Evolutionary conservation across 2,329 filamentous ascomycete genomes (phyloP).

Genomic region (Ilyonectria sp.): DNA sequence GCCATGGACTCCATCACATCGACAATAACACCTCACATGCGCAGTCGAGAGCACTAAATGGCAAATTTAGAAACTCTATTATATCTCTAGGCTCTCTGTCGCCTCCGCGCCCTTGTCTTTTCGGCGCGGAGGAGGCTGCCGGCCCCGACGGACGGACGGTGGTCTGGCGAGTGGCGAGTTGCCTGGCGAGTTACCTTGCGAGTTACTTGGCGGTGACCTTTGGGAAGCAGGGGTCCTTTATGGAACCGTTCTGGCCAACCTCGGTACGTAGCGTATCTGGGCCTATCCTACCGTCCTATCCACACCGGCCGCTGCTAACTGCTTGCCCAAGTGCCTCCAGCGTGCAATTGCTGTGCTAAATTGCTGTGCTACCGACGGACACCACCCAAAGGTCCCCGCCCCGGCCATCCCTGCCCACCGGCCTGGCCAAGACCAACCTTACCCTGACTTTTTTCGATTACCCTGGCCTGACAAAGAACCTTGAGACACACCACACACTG

Average conservation of each 20-base stretch:
- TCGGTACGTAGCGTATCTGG: background rate
- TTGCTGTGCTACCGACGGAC: too few species aligned
- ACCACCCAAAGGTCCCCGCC: conserved; percentile 1
- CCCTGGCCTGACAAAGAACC: conserved; percentile 7
- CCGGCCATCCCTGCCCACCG: background rate
- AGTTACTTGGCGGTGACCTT: conserved; percentile 26
- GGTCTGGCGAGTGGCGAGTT: background rate
- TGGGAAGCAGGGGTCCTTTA: background rate
- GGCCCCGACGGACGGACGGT: conserved; percentile 32
- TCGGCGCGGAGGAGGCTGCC: conserved; percentile 34
- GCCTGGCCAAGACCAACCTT: background rate
- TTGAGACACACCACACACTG: background rate
- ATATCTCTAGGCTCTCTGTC: conserved; percentile 8
- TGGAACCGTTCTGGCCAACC: background rate
- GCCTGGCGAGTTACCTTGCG: background rate
- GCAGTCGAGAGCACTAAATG: conserved; percentile 10
- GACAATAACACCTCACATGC: conserved; percentile 23
- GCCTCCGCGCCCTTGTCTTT: conserved; percentile 3
- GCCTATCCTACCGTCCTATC: background rate
- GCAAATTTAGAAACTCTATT: conserved; percentile 27
- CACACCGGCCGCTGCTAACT: too few species aligned
- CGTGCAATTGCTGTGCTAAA: too few species aligned
- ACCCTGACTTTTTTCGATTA: conserved; percentile 2
- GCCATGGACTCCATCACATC: conserved; percentile 3
- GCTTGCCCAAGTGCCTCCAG: too few species aligned